Evolutionary conservation across 306 rosid genomes (phyloP), one percentile per base, ranked within the genome.

Genomic region (Hippophae tibetana): DNA sequence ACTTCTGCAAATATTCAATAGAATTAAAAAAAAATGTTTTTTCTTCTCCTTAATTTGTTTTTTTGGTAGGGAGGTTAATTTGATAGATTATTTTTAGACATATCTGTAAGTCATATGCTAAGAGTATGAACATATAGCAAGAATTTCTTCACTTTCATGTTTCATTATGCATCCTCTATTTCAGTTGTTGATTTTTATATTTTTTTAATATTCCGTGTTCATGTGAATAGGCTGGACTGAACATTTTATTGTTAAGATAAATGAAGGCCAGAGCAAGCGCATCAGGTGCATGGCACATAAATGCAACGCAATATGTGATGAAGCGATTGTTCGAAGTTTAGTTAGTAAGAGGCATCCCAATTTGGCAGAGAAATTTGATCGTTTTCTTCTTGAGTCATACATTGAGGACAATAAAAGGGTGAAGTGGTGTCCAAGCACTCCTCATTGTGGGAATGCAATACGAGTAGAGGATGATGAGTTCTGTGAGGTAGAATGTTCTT

Each of bases 401-500:
- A 92, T 92, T 12, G 99, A 92, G 76, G 99, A 88, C 77, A 92
- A 88, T 61, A 92, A 77, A 67, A 85, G 88, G 75, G 96, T 84
- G 12, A 88, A 82, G 71, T 92, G 99, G 99, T 93, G 99, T 76
- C 99, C 99, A 6, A 93, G 96, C 64, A 68, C 76, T 2, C 99
- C 99, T 64, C 93, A 88, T 64, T 92, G 99, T 69, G 99, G 97
- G 65, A 88, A 88, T 70, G 99, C 99, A 69, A 82, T 93, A 66
- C 84, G 94, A 10, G 81, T 80, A 11, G 97, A 82, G 78, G 94
- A 84, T 55, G 99, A 77, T 58, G 78, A 77, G 46, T 67, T 84
- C 62, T 93, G 95, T 13, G 99, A 93, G 74, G 86, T 93, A 63
- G 96, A 93, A 79, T 93, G 99, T 69, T 80, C 90, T 10, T 93